Evolutionary conservation across 768 basidiomycete genomes (phyloP).

Genomic region (Tulasnella sp.): DNA sequence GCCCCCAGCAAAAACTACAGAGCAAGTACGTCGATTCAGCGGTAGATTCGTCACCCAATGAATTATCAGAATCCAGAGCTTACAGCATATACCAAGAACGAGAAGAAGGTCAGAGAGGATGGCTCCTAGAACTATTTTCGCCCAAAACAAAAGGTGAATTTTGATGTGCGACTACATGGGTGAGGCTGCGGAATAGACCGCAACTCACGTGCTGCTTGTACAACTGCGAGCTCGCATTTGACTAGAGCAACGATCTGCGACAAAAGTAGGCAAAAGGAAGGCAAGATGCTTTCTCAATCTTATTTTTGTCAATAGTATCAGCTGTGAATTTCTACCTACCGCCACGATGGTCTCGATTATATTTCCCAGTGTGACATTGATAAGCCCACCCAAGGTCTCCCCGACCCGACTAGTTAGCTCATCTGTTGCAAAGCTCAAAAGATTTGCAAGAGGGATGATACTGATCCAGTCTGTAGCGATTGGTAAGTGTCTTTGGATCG

Average conservation of each 20-base stretch:
- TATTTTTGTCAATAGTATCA: too few relatives aligned
- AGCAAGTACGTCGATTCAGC: too few relatives aligned
- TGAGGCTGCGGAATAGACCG: constrained; percentile 2
- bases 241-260: constrained; percentile 66
- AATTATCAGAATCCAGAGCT: not conserved
- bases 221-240: constrained; percentile 69
- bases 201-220: constrained; percentile 58
- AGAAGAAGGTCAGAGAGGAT: constrained; percentile 65
- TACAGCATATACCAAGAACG: constrained; percentile 73
- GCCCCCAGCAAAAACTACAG: constrained; percentile 62
- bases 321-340: constrained; percentile 40
- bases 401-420: constrained; percentile 74
- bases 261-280: not conserved
- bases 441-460: constrained; percentile 78
- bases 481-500: not conserved
- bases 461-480: constrained; percentile 63
- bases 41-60: too few relatives aligned
- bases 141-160: not conserved
- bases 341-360: constrained; percentile 54
- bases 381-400: constrained; percentile 67
- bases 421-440: constrained; percentile 68
- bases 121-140: constrained; percentile 77
- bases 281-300: too few relatives aligned
- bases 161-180: not conserved
- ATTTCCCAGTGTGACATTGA: constrained; percentile 50